phyloP scores from a whole-genome alignment of 495 filamentous ascomycete genomes.

The Parachaetomium inaequale region DNA sequence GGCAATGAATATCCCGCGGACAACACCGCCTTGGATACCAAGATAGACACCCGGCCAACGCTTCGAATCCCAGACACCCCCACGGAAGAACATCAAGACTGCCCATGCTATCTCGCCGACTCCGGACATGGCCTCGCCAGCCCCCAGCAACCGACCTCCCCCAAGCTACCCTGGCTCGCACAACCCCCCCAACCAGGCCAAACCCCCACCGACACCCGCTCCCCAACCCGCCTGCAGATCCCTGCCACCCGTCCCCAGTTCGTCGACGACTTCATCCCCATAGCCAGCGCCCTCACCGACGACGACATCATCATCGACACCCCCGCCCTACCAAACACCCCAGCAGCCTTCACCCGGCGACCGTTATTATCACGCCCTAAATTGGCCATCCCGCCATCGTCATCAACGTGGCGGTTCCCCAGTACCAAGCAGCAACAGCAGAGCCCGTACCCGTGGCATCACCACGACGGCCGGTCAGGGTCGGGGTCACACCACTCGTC shows the following conservation, averaged over 20 bases:
- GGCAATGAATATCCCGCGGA: neutral
- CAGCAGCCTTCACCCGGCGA: neutral
- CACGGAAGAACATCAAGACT: neutral
- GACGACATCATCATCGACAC: conserved; percentile 24
- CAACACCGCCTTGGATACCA: neutral
- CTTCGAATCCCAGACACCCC: neutral
- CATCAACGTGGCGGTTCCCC: conserved; percentile 25
- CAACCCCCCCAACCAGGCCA: neutral
- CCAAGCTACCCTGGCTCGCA: conserved; percentile 19
- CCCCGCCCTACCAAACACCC: neutral
- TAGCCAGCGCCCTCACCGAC: conserved; percentile 23
- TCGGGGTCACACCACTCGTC: too few species aligned
- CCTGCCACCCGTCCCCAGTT: conserved; percentile 10
- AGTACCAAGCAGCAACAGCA: conserved; percentile 15
- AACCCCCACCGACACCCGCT: conserved; percentile 12
- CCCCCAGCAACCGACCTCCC: conserved; percentile 5
- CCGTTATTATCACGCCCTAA: conserved; percentile 14
- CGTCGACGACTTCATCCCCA: conserved; percentile 8
- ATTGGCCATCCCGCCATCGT: conserved; percentile 18
- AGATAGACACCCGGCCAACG: neutral
- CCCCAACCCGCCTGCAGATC: conserved; percentile 19
- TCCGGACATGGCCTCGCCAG: neutral
- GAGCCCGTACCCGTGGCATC: conserved; percentile 25
- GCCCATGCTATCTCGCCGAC: neutral
- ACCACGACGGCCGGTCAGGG: conserved; percentile 9